Base-by-base conservation (phyloP, 306 rosid species). In the Casuarina cunninghamiana region DNA sequence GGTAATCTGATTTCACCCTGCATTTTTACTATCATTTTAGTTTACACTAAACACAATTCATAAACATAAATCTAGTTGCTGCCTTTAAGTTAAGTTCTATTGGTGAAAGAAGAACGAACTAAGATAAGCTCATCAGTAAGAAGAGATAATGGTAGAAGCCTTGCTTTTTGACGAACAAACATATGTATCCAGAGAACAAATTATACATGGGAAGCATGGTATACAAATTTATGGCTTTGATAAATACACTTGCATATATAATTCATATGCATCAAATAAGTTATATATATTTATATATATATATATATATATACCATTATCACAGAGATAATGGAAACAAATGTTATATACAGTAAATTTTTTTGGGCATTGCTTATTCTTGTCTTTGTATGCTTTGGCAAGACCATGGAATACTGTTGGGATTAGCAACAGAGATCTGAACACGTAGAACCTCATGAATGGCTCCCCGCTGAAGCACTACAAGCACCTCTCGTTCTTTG, bases 401-500 rank as follows among this genome's bases (percentile, higher is more conserved):
- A 49, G 85, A 79, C 80, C 83, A 86, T 42, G 84, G 66, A 68
- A 78, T 55, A 65, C 15, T 44, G 51, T 71, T 32, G 32, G 83
- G 81, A 65, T 91, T 84, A 69, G 79, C 80, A 11, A 63, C 53
- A 67, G 85, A 85, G 63, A 94, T 87, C 86, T 90, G 91, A 79
- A 94, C 90, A 0, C 90, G 91, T 21, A 94, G 53, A 57, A 94
- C 97, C 85, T 92, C 98, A 13, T 90, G 86, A 81, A 89, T 16
- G 5, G 97, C 91, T 43, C 98, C 98, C 35, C 97, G 90, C 68
- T 80, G 72, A 41, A 92, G 97, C 90, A 92, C 97, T 12, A 80
- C 86, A 17, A 92, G 89, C 86, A 90, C 79, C 38, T 80, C 83
- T 5, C 81, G 87, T 68, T 85, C 88, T 46, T 80, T 85, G 48